These are phyloP conservation scores for Myxozyma mucilagina DNA, from an alignment of 805 yeast genomes.

Conservation along the genomic window DNA sequence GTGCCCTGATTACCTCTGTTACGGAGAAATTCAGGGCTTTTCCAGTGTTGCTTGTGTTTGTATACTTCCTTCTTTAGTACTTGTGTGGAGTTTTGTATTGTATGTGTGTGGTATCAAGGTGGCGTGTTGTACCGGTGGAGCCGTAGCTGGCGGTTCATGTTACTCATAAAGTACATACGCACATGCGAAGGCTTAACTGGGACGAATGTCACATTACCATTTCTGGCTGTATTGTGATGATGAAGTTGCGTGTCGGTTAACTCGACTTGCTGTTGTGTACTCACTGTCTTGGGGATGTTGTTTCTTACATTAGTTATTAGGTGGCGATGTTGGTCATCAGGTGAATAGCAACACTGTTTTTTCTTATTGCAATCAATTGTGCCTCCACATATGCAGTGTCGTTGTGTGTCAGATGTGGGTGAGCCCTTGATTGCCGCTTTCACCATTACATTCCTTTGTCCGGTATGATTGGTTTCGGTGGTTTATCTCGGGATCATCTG, in stretches of 20 bases:
- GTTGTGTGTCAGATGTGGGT: slow-evolving; percentile 6
- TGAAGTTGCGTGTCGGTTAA: slow-evolving; percentile 6
- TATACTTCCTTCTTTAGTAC: not conserved
- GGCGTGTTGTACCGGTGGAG: too few species aligned
- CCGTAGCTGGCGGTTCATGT: not conserved
- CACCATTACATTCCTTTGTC: not conserved
- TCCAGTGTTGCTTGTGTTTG: not conserved
- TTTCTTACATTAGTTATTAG: slow-evolving; percentile 27
- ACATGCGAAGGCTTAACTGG: too few species aligned
- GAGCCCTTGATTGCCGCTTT: slow-evolving; percentile 10
- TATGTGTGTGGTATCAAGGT: too few species aligned
- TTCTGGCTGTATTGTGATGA: slow-evolving; percentile 5
- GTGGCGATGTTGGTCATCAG: slow-evolving; percentile 36
- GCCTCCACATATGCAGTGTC: slow-evolving; percentile 9
- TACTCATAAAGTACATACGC: too few species aligned
- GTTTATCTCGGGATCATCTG: not conserved
- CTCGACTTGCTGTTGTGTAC: not conserved
- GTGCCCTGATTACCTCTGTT: not conserved
- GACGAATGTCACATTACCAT: not conserved
- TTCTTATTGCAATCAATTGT: slow-evolving; percentile 7
- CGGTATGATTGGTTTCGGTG: slow-evolving; percentile 7
- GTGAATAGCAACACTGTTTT: slow-evolving; percentile 19
- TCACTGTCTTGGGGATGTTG: slow-evolving; percentile 11
- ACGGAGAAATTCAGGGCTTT: not conserved
- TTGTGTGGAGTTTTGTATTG: not conserved